Evolutionary conservation across 1,139 yeast genomes (phyloP), one percentile per base, ranked within the genome.

Genomic region (Zygotorulaspora mrakii): DNA sequence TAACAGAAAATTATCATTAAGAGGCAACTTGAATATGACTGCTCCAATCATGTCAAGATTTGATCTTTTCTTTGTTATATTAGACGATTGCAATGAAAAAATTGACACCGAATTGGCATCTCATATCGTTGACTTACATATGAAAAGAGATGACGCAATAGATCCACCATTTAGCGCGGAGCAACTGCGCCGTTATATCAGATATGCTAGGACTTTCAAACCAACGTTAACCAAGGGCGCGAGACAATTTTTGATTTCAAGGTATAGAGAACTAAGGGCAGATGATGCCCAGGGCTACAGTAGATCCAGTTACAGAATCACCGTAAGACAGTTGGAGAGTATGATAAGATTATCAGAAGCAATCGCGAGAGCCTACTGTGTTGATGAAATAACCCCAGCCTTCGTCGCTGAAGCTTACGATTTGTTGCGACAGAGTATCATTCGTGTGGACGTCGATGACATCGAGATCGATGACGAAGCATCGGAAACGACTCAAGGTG

Each of bases 21-120:
- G 96, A 48, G 81, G 95, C 38, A 91, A 91, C 60, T 74, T 94
- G 58, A 82, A 84, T 58, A 88, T 91, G 96, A 86, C 96, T n/a
- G 97, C 97, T 1, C 99, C 99, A 2, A 91, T 91, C 62, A 91
- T 91, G 96, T 89, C 97, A 23, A 82, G 99, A 68, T 91, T 91
- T 61, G 99, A 91, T 66, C 68, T 94, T 50, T 94, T 94, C 62
- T 91, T 94, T 59, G 97, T 91, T 24, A 83, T 91, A 39, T 71
- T 91, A 50, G 99, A 91, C 66, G 98, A 94, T 58, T 86, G 96
- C 60, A 91, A 91, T 57, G 96, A 87, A 59, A 76, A 81, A 52
- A 75, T 89, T 35, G 99, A 91, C 61, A 82, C 94, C 1, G 87
- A 85, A 54, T 70, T 91, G 50, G 96, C 98, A 0, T 74, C 82